A percentile compares a stretch with the other conserved stretches of the same genome.
Conservation (phyloP, 306 rosid genomes). For the Senna tora region DNA sequence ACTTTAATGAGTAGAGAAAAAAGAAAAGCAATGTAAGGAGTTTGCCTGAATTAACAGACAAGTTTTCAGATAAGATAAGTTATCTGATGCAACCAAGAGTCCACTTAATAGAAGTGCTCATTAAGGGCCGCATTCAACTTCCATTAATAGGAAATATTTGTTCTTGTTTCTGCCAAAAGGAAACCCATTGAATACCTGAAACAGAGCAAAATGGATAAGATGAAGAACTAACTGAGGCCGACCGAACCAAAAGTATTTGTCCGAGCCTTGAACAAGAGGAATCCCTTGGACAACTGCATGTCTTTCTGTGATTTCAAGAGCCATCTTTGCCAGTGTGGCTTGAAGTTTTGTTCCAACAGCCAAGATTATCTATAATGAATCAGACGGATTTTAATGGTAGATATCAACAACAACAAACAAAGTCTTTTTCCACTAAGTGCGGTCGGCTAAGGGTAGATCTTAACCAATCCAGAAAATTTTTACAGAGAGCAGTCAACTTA, state of each 20-base stretch:
- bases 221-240: constrained; percentile 85
- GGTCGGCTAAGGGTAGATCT: no score
- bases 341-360: constrained; percentile 90
- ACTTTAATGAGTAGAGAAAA: neutral
- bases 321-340: constrained; percentile 83
- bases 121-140: constrained; percentile 15
- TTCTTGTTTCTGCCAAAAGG: constrained; percentile 7
- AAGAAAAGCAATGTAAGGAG: constrained; percentile 37
- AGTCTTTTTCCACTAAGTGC: no score
- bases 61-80: constrained; percentile 24
- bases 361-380: constrained; percentile 71
- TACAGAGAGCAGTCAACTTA: constrained; percentile 47
- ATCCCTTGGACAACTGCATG: constrained; percentile 97
- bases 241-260: constrained; percentile 90
- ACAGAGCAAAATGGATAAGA: constrained; percentile 90
- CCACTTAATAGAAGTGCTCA: constrained; percentile 7
- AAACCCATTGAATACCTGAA: constrained; percentile 70
- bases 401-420: no score
- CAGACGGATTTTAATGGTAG: constrained; percentile 11
- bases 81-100: neutral
- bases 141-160: constrained; percentile 11
- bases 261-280: constrained; percentile 94
- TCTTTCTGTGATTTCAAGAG: constrained; percentile 81
- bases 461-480: constrained; percentile 19
- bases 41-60: neutral